These are phyloP conservation scores for Cercospora citrullina DNA, from an alignment of 2,329 filamentous ascomycete genomes.

Conservation along the genomic window DNA sequence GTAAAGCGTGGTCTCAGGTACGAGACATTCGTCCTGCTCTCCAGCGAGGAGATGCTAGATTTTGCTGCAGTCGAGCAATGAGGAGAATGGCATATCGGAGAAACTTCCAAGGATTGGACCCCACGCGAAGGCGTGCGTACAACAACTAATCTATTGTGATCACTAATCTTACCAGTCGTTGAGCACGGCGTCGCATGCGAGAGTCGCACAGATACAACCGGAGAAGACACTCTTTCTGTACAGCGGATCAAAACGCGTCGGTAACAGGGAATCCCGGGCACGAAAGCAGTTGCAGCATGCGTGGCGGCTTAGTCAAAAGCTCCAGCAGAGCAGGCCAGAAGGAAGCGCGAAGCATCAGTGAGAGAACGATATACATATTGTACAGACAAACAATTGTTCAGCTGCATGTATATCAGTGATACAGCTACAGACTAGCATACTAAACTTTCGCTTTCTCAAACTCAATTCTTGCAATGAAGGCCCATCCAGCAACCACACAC, in stretches of 20 bases:
- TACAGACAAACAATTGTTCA: background rate
- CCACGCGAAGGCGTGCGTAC: background rate
- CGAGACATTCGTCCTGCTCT: constrained; percentile 27
- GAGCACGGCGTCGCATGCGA: background rate
- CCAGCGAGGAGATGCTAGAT: constrained; percentile 28
- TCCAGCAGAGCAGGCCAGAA: background rate
- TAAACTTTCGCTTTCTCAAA: background rate
- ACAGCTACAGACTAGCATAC: background rate
- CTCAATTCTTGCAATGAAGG: background rate
- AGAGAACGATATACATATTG: background rate
- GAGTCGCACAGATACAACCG: background rate
- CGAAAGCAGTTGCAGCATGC: background rate
- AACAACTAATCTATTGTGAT: background rate
- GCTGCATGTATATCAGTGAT: background rate
- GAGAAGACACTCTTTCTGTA: background rate
- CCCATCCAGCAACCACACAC: background rate
- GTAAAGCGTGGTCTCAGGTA: constrained; percentile 24
- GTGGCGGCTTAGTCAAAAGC: background rate
- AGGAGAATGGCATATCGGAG: background rate
- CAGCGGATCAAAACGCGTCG: background rate
- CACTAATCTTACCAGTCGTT: background rate
- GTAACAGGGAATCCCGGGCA: background rate
- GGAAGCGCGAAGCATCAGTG: background rate
- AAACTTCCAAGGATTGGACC: background rate
- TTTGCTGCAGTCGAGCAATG: background rate